These are phyloP conservation scores for Pythium dissimile DNA, from an alignment of 352 stramenopile species.

Conservation along the genomic window DNA sequence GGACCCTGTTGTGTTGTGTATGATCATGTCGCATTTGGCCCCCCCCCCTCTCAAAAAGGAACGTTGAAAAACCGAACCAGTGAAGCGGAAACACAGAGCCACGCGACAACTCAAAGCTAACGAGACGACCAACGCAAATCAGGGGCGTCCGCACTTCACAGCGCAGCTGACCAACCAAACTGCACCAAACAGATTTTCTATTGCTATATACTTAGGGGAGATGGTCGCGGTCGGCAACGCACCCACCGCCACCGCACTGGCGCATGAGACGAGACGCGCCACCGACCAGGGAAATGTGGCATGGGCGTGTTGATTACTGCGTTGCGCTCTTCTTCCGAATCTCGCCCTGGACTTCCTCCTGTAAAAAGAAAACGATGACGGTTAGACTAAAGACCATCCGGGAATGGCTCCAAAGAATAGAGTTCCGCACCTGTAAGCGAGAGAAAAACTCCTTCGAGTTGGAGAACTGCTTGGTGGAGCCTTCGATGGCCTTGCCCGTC, in stretches of 20 bases:
- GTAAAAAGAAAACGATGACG: not conserved
- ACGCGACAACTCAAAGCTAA: not conserved
- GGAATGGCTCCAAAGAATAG: not conserved
- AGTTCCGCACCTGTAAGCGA: constrained; percentile 47
- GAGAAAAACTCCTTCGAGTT: constrained; percentile 89
- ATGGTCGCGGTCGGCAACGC: not conserved
- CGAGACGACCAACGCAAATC: not conserved
- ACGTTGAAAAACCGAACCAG: too few relatives aligned
- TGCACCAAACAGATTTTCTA: constrained; percentile 12
- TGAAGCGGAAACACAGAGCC: not conserved
- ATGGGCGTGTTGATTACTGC: not conserved
- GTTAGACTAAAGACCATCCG: too few relatives aligned
- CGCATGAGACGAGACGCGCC: too few relatives aligned
- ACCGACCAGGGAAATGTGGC: too few relatives aligned
- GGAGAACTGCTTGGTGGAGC: constrained; percentile 80
- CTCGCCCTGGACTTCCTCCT: constrained; percentile 28
- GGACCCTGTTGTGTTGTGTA: constrained; percentile 1
- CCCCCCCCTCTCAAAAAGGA: too few relatives aligned
- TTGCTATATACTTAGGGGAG: constrained; percentile 21
- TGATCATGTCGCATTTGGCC: constrained; percentile 12
- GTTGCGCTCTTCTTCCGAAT: constrained; percentile 25
- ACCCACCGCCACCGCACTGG: not conserved
- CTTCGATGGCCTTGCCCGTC: constrained; percentile 79
- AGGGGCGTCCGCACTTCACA: too few relatives aligned
- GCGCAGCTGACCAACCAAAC: not conserved